Conservation (phyloP, 2,329 filamentous ascomycete species). For the Ophidiomyces ophidiicola region DNA sequence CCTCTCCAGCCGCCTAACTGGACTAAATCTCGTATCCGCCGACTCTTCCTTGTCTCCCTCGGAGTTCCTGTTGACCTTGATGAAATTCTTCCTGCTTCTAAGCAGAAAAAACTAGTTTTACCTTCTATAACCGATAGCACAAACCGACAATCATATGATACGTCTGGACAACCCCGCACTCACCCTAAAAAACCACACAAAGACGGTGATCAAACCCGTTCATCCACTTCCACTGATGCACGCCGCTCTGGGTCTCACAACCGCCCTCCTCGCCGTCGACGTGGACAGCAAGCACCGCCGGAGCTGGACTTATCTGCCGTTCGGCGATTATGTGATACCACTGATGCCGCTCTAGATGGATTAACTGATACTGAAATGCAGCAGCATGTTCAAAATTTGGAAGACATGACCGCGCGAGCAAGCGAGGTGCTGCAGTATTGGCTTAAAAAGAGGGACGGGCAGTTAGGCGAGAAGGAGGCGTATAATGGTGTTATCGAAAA, state of each 20-base stretch:
- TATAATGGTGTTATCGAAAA: constrained; percentile 97
- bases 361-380: constrained; percentile 67
- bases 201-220: constrained; percentile 10
- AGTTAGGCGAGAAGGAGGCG: constrained; percentile 78
- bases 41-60: constrained; percentile 87
- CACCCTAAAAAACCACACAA: constrained; percentile 13
- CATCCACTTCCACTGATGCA: constrained; percentile 19
- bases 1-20: constrained; percentile 93
- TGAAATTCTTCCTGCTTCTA: constrained; percentile 90
- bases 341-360: constrained; percentile 66
- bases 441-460: constrained; percentile 73
- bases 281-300: constrained; percentile 52
- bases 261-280: constrained; percentile 25
- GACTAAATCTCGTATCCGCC: constrained; percentile 89
- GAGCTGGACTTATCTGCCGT: constrained; percentile 69
- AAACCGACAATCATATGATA: constrained; percentile 40
- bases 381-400: constrained; percentile 56
- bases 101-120: constrained; percentile 93
- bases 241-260: constrained; percentile 24
- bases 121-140: constrained; percentile 58
- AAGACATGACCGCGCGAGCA: constrained; percentile 57
- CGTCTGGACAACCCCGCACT: constrained; percentile 18
- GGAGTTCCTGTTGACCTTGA: constrained; percentile 94
- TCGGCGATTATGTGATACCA: constrained; percentile 67
- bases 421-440: constrained; percentile 76